These are phyloP conservation scores for Candida coleopterorum DNA, from an alignment of 805 yeast species.

Conservation along the genomic window DNA sequence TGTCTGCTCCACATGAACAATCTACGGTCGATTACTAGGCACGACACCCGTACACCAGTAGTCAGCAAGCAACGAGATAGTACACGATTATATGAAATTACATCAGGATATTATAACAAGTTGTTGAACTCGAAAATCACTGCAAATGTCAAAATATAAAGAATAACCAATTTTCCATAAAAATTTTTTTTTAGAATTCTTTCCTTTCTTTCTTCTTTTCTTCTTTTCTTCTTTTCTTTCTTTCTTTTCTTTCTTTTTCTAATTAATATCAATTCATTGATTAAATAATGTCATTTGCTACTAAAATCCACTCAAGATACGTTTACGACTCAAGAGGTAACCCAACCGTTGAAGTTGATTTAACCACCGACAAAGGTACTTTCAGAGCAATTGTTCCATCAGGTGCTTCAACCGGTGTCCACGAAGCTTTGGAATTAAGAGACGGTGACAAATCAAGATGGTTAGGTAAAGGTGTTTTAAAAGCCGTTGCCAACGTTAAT, in stretches of 20 bases:
- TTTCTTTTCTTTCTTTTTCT: slow-evolving; percentile 6
- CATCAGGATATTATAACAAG: no score
- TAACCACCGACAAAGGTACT: slow-evolving; percentile 85
- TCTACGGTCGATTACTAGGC: no score
- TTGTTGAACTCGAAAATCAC: no score
- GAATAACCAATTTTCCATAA: no score
- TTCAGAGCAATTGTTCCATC: slow-evolving; percentile 99
- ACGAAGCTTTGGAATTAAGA: slow-evolving; percentile 98
- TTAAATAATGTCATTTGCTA: slow-evolving; percentile 14
- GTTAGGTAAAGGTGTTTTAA: slow-evolving; percentile 98
- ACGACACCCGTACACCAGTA: no score
- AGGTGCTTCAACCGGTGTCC: slow-evolving; percentile 99
- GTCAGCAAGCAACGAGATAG: no score
- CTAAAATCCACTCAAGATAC: slow-evolving; percentile 89
- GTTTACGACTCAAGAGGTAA: slow-evolving; percentile 99
- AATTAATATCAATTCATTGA: no score
- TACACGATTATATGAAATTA: no score
- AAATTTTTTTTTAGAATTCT: slow-evolving; percentile 9
- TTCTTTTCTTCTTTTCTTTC: neutral
- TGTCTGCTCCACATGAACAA: no score
- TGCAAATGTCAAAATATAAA: no score
- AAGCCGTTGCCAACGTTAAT: slow-evolving; percentile 96
- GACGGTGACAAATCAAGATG: slow-evolving; percentile 97
- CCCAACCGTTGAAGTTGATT: slow-evolving; percentile 99
- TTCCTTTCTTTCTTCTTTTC: neutral